Conservation (phyloP, 2,329 filamentous ascomycete species). For the Corynespora cassiicola region DNA sequence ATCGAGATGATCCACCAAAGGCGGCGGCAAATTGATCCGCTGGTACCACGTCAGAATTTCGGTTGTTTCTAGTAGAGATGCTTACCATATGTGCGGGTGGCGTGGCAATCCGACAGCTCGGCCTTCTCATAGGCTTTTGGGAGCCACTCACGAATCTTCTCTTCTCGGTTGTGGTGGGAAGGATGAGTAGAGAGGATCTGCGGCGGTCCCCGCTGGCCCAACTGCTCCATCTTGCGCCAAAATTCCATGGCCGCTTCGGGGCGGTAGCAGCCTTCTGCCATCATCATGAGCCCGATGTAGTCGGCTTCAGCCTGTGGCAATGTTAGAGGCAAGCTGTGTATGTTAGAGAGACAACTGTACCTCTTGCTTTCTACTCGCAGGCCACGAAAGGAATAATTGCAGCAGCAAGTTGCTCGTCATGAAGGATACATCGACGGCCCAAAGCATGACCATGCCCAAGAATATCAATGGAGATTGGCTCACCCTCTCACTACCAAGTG, state of each 20-base stretch:
- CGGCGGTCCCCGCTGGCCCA: slow-evolving; percentile 60
- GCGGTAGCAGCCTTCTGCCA: slow-evolving; percentile 80
- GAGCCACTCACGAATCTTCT: slow-evolving; percentile 68
- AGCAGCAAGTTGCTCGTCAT: slow-evolving; percentile 53
- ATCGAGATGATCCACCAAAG: too few species aligned
- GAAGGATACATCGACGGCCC: slow-evolving; percentile 50
- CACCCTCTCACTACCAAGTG: slow-evolving; percentile 65
- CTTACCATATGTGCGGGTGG: slow-evolving; percentile 26
- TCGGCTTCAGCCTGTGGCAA: slow-evolving; percentile 71
- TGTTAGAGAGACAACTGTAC: slow-evolving; percentile 25
- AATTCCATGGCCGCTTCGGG: slow-evolving; percentile 71
- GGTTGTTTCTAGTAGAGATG: too few species aligned
- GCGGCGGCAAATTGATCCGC: too few species aligned
- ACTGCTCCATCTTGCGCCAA: slow-evolving; percentile 66
- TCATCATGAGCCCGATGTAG: slow-evolving; percentile 82
- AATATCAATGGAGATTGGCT: slow-evolving; percentile 51
- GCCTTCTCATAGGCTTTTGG: slow-evolving; percentile 49
- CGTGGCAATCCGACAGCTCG: slow-evolving; percentile 37
- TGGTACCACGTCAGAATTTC: too few species aligned
- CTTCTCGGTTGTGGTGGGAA: slow-evolving; percentile 69
- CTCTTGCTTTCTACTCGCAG: slow-evolving; percentile 74
- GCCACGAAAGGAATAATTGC: slow-evolving; percentile 69
- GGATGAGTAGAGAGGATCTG: slow-evolving; percentile 81
- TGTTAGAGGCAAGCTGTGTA: slow-evolving; percentile 9
- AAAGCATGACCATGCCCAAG: slow-evolving; percentile 44